Conservation (phyloP, 2,329 filamentous ascomycete genomes). For the Paraconiothyrium sp. region DNA sequence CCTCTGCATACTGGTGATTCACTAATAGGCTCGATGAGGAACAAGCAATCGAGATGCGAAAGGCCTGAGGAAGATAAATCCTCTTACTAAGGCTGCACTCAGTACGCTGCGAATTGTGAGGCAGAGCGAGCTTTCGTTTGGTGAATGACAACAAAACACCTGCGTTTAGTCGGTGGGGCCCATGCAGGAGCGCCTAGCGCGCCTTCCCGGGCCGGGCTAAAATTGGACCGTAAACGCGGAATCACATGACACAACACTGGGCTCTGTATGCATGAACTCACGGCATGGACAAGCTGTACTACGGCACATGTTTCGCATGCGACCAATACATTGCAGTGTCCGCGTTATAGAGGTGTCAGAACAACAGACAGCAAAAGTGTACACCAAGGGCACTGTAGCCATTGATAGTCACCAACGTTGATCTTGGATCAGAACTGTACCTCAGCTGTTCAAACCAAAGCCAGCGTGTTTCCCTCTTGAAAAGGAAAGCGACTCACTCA, state of each 20-base stretch:
- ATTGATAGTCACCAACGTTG: no score
- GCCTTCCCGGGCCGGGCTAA: neutral
- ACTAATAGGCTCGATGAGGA: neutral
- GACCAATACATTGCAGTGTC: no score
- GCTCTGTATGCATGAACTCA: neutral
- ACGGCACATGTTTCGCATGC: no score
- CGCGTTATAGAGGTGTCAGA: no score
- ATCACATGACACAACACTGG: constrained; percentile 2
- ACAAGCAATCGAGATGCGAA: neutral
- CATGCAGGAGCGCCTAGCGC: constrained; percentile 8
- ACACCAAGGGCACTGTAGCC: no score
- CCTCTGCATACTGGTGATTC: constrained; percentile 10
- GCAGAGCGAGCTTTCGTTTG: neutral
- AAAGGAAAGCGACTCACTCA: neutral
- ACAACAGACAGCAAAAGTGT: no score
- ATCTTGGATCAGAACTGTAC: no score
- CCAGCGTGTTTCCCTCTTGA: neutral
- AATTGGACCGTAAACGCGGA: neutral
- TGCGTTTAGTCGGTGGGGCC: constrained; percentile 3
- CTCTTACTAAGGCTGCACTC: neutral
- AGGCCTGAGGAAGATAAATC: neutral
- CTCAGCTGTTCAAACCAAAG: no score
- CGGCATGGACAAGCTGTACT: no score
- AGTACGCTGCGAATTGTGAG: neutral
- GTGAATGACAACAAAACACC: constrained; percentile 6